Conservation (phyloP, 169 alveolate species). For the Plasmodium fragile region DNA sequence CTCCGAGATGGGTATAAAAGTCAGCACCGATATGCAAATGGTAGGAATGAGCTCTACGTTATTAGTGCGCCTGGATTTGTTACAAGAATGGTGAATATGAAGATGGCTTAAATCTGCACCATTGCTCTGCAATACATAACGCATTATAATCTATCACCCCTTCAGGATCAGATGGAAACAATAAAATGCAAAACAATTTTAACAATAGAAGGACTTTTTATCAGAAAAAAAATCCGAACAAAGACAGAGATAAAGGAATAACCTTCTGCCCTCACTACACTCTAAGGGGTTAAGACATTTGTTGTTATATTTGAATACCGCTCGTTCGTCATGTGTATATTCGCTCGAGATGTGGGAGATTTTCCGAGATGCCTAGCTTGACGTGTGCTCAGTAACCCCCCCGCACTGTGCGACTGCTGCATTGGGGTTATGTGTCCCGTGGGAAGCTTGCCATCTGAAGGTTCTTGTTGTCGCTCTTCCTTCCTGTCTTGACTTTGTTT, state of each 20-base stretch:
- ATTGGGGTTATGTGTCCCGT: not conserved
- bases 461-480: not conserved
- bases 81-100: not conserved
- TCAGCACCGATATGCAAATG: constrained; percentile 72
- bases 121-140: not conserved
- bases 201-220: constrained; percentile 44
- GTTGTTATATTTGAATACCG: not conserved
- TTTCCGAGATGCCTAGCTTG: not conserved
- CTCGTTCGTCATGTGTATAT: not conserved
- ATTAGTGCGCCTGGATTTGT: not conserved
- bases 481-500: not conserved
- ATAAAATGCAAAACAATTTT: constrained; percentile 18
- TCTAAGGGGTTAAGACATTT: constrained; percentile 59
- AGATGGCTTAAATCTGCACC: not conserved
- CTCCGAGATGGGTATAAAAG: constrained; percentile 59
- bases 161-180: constrained; percentile 57
- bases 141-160: not conserved
- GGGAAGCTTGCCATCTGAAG: not conserved
- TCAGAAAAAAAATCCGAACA: constrained; percentile 24
- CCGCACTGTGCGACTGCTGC: not conserved
- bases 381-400: not conserved
- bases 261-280: constrained; percentile 74
- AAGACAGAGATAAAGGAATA: constrained; percentile 59
- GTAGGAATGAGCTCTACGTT: not conserved
- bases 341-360: not conserved